phyloP scores from a whole-genome alignment of 108 stramenopile genomes.

The Asterionellopsis glacialis region DNA sequence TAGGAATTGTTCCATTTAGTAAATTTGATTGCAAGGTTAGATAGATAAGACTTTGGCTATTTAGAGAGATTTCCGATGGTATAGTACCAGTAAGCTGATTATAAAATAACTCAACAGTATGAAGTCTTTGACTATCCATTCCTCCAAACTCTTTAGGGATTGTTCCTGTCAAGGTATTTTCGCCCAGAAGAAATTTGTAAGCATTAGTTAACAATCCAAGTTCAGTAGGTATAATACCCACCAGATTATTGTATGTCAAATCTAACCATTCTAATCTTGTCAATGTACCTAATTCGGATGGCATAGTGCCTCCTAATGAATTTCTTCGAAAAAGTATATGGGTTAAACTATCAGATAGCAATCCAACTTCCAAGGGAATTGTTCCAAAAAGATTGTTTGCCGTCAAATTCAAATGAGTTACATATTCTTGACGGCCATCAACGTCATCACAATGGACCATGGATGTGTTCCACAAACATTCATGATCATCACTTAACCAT shows the following conservation, averaged over 20 bases:
- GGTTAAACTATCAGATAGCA: neutral
- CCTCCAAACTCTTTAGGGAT: conserved; percentile 12
- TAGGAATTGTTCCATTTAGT: conserved; percentile 57
- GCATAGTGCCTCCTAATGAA: conserved; percentile 29
- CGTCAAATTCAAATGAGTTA: neutral
- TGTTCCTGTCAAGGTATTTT: neutral
- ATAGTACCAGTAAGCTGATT: neutral
- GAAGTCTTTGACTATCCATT: neutral
- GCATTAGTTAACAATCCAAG: conserved; percentile 5
- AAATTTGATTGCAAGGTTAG: neutral
- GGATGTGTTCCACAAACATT: conserved; percentile 48
- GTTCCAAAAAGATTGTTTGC: conserved; percentile 1
- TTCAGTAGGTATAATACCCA: conserved; percentile 33
- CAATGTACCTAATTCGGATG: conserved; percentile 23
- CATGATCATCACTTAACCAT: conserved; percentile 56
- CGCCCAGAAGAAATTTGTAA: no score
- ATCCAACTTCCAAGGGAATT: conserved; percentile 7
- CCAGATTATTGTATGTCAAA: conserved; percentile 41
- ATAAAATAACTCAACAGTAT: no score
- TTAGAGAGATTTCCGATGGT: neutral
- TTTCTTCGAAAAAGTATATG: conserved; percentile 23
- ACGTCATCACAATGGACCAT: neutral
- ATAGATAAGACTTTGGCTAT: conserved; percentile 2
- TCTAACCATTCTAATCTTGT: conserved; percentile 29
- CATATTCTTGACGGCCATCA: neutral